A percentile compares a stretch with the other conserved stretches of the same genome.
Conservation (phyloP, 1,284 basidiomycete species). For the Apiotrichum siamense region DNA sequence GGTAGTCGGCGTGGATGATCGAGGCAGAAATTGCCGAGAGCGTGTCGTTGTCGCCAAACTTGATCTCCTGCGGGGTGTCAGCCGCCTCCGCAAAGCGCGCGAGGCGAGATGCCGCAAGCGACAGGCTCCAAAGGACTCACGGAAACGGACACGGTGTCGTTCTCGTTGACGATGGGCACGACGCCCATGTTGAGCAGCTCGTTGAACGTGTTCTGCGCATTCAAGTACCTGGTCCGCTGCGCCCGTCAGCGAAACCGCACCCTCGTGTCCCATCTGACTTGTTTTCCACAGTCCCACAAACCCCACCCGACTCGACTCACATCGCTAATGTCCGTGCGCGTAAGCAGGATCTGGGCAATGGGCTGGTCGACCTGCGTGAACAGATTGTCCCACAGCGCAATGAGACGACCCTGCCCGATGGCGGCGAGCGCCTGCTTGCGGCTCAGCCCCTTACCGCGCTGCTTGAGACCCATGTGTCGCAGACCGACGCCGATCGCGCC, state of each 20-base stretch:
- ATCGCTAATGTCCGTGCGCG: slow-evolving; percentile 93
- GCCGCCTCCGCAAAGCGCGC: too few species aligned
- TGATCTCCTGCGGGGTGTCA: slow-evolving; percentile 71
- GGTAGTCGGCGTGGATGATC: slow-evolving; percentile 95
- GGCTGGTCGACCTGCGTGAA: slow-evolving; percentile 90
- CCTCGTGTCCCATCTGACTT: too few species aligned
- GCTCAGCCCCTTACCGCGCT: slow-evolving; percentile 73
- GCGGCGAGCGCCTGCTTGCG: slow-evolving; percentile 96
- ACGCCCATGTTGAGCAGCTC: slow-evolving; percentile 85
- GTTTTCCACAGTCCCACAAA: too few species aligned
- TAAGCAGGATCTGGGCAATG: slow-evolving; percentile 90
- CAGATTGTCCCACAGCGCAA: slow-evolving; percentile 93
- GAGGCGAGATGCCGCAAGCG: too few species aligned
- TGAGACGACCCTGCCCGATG: slow-evolving; percentile 91
- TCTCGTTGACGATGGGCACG: slow-evolving; percentile 92
- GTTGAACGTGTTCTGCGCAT: slow-evolving; percentile 87
- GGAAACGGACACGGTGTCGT: slow-evolving; percentile 90
- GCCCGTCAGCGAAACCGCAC: not conserved
- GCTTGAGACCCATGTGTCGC: slow-evolving; percentile 79
- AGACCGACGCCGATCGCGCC: slow-evolving; percentile 94
- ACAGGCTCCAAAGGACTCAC: slow-evolving; percentile 61
- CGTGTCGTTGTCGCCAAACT: slow-evolving; percentile 99
- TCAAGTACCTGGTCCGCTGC: slow-evolving; percentile 84
- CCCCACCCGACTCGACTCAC: too few species aligned
- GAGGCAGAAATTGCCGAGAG: slow-evolving; percentile 93